phyloP scores from a whole-genome alignment of 2,329 filamentous ascomycete genomes.

The Ophiostoma australiae region DNA sequence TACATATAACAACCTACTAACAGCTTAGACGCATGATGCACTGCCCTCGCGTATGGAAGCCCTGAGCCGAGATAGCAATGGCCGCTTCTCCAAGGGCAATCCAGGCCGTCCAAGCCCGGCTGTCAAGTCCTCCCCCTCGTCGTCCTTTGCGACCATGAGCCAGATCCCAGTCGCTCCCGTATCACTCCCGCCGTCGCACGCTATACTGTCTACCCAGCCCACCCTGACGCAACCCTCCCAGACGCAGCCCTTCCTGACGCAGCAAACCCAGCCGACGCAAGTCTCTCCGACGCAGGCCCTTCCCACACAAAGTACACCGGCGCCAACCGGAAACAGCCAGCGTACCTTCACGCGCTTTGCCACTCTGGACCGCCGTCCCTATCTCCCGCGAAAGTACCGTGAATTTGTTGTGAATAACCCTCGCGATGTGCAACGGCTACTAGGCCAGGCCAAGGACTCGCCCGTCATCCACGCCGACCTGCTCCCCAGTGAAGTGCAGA shows the following conservation, averaged over 20 bases:
- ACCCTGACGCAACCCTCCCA: not conserved
- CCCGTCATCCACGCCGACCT: constrained; percentile 46
- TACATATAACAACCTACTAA: not conserved
- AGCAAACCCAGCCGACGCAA: not conserved
- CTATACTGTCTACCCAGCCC: not conserved
- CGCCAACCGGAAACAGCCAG: not conserved
- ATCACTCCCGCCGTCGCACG: not conserved
- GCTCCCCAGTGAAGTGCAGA: constrained; percentile 36
- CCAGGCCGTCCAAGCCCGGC: not conserved
- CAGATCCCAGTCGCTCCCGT: not conserved
- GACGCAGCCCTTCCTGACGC: not conserved
- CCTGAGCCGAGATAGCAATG: not conserved
- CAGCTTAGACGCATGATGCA: not conserved
- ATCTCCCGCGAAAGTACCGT: constrained; percentile 28
- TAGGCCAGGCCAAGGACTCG: not conserved
- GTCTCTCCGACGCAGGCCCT: not conserved
- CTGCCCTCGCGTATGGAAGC: not conserved
- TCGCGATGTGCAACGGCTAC: constrained; percentile 21
- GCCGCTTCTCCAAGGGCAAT: not conserved
- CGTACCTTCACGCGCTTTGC: constrained; percentile 4
- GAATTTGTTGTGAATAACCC: constrained; percentile 26
- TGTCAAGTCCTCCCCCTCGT: not conserved
- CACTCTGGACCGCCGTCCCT: constrained; percentile 29
- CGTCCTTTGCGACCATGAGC: not conserved
- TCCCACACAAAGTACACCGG: not conserved